These are phyloP conservation scores for Aspergillus sp. DNA, from an alignment of 2,329 filamentous ascomycete species.

Conservation along the genomic window DNA sequence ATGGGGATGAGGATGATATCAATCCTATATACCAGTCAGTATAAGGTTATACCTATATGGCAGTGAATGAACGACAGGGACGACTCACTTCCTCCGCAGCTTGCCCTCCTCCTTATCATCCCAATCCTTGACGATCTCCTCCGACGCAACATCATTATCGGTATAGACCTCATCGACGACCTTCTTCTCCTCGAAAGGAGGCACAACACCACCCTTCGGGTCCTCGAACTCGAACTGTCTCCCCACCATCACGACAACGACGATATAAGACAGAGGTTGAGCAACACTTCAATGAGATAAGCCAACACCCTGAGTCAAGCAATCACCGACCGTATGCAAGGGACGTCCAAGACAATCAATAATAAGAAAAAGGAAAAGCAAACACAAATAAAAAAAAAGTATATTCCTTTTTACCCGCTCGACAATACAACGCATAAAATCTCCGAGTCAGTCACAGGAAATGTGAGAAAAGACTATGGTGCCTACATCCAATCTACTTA, in stretches of 20 bases:
- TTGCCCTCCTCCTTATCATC: conserved; percentile 26
- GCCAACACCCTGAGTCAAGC: too few species aligned
- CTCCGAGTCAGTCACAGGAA: too few species aligned
- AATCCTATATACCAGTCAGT: conserved; percentile 20
- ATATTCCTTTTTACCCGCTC: not conserved
- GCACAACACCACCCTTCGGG: not conserved
- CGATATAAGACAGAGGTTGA: not conserved
- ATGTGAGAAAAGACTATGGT: too few species aligned
- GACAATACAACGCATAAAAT: not conserved
- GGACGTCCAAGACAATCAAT: not conserved
- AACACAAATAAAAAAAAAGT: not conserved
- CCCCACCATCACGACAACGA: not conserved
- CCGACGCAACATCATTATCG: conserved; percentile 6
- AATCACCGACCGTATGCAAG: not conserved
- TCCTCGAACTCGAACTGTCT: not conserved
- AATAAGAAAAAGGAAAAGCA: not conserved
- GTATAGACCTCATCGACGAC: conserved; percentile 1
- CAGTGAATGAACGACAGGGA: not conserved
- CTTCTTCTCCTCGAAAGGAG: not conserved
- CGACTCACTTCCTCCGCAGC: conserved; percentile 29
- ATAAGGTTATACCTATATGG: not conserved
- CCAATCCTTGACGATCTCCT: conserved; percentile 31
- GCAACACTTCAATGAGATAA: not conserved
- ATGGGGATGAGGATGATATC: conserved; percentile 35
- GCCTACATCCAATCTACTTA: too few species aligned